Evolutionary conservation across 2,329 filamentous ascomycete genomes (phyloP), one percentile per base, ranked within the genome.

Genomic region (Bipolaris sorokiniana): DNA sequence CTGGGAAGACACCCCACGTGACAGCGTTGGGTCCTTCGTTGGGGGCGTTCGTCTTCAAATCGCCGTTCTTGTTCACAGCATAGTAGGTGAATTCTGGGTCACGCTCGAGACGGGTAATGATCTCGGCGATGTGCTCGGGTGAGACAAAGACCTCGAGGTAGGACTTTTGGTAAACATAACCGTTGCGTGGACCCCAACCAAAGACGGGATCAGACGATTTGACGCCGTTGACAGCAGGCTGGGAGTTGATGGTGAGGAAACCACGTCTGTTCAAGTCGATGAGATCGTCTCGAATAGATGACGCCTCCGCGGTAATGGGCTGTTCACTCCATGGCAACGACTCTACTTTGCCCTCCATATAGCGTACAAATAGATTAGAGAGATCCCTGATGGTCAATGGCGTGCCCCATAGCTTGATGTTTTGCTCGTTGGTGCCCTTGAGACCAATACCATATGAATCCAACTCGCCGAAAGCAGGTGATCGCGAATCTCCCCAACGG

Each of bases 1-100:
- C 95, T 0, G 95, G 94, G 81, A 98, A 99, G 33, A 99, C 96
- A 78, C 95, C 95, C 95, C 95, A 99, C 1, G 95, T 99, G 48
- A 99, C 91, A n/a, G 95, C 95, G 70, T 99, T 99, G 36, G 95
- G 95, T 5, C 92, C 91, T 66, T 96, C 92, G 20, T 87, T 86
- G 7, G 88, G 88, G 1, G 92, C 88, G 71, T 99, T 98, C 26
- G 92, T 95, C 76, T 88, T 88, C 54, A 98, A 83, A 55, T 89
- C 86, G 26, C 94, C 93, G 18, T 84, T 83, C 77, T 91, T 93
- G 68, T 91, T 95, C 60, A 97, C 92, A 45, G 92, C 92, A 71
- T 98, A 97, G 80, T 96, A 99, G 0, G 94, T 97, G 72, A 99
- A 81, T 65, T 96, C 90, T 3, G 88, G 85, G 69, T 95, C 86